These are phyloP conservation scores for Aureobasidium vineae DNA, from an alignment of 2,329 filamentous ascomycete genomes.

Conservation along the genomic window DNA sequence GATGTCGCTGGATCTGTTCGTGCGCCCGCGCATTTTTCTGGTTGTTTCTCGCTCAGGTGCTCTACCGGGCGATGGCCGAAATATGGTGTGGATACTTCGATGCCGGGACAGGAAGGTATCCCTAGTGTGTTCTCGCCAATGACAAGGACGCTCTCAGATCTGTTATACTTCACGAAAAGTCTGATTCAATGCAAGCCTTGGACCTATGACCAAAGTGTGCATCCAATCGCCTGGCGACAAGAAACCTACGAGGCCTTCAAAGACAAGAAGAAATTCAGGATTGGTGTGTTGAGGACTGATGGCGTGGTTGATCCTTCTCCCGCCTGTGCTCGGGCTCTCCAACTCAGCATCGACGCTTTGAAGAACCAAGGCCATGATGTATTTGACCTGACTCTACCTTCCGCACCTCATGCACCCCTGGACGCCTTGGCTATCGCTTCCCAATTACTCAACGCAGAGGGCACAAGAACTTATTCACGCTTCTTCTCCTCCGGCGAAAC, in stretches of 20 bases:
- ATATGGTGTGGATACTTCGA: slow-evolving; percentile 76
- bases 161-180: slow-evolving; percentile 78
- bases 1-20: slow-evolving; percentile 90
- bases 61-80: slow-evolving; percentile 91
- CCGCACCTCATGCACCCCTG: slow-evolving; percentile 59
- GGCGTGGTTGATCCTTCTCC: slow-evolving; percentile 82
- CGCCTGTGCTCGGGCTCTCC: slow-evolving; percentile 74
- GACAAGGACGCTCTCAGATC: slow-evolving; percentile 78
- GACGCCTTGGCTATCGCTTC: slow-evolving; percentile 74
- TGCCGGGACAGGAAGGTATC: slow-evolving; percentile 89
- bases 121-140: slow-evolving; percentile 89
- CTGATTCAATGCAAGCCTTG: slow-evolving; percentile 81
- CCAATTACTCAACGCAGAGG: slow-evolving; percentile 79
- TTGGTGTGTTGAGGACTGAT: slow-evolving; percentile 71
- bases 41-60: slow-evolving; percentile 82
- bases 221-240: slow-evolving; percentile 76
- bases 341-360: slow-evolving; percentile 68
- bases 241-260: slow-evolving; percentile 62
- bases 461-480: slow-evolving; percentile 73
- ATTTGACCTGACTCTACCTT: slow-evolving; percentile 63
- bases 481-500: slow-evolving; percentile 75
- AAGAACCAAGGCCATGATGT: slow-evolving; percentile 72
- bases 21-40: slow-evolving; percentile 82
- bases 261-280: slow-evolving; percentile 62
- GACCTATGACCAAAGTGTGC: slow-evolving; percentile 82